Conservation (phyloP, 1,139 yeast species). For the Pichia sp. region DNA sequence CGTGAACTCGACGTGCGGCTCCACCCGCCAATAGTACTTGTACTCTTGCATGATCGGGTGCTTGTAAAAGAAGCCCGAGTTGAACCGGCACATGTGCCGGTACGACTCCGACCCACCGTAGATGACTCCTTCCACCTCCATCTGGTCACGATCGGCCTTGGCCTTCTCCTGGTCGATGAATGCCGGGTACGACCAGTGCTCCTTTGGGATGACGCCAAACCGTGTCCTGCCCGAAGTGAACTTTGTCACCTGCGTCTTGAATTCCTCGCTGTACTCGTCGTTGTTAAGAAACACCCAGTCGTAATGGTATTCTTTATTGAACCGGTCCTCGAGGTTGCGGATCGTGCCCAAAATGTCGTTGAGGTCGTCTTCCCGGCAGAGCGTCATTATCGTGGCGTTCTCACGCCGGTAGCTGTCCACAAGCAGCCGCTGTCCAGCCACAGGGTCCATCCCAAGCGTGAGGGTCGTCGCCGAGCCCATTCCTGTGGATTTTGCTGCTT, state of each 20-base stretch:
- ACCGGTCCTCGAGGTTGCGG: slow-evolving; percentile 67
- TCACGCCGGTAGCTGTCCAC: slow-evolving; percentile 28
- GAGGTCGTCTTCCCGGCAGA: slow-evolving; percentile 67
- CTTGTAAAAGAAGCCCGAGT: slow-evolving; percentile 61
- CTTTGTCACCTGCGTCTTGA: slow-evolving; percentile 44
- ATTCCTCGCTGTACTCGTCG: slow-evolving; percentile 54
- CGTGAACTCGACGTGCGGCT: slow-evolving; percentile 57
- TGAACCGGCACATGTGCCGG: slow-evolving; percentile 75
- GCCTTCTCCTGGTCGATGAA: slow-evolving; percentile 61
- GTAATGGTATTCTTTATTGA: slow-evolving; percentile 60
- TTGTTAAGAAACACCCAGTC: slow-evolving; percentile 77
- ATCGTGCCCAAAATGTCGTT: slow-evolving; percentile 55
- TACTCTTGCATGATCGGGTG: slow-evolving; percentile 51
- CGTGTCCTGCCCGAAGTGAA: slow-evolving; percentile 58
- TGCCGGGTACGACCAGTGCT: slow-evolving; percentile 64
- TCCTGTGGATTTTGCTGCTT: too few relatives aligned
- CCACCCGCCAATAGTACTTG: slow-evolving; percentile 72
- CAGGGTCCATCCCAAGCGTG: slow-evolving; percentile 13
- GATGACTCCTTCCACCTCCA: slow-evolving; percentile 48
- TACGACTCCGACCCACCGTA: slow-evolving; percentile 65
- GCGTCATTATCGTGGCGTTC: slow-evolving; percentile 68
- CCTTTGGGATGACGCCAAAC: slow-evolving; percentile 58
- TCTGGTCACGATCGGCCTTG: slow-evolving; percentile 41
- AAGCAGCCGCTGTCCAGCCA: slow-evolving; percentile 12
- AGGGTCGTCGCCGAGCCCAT: neutral